Evolutionary conservation across 2,329 filamentous ascomycete species (phyloP), one percentile per base, ranked within the genome.

Genomic region (Botrytis sinoallii): DNA sequence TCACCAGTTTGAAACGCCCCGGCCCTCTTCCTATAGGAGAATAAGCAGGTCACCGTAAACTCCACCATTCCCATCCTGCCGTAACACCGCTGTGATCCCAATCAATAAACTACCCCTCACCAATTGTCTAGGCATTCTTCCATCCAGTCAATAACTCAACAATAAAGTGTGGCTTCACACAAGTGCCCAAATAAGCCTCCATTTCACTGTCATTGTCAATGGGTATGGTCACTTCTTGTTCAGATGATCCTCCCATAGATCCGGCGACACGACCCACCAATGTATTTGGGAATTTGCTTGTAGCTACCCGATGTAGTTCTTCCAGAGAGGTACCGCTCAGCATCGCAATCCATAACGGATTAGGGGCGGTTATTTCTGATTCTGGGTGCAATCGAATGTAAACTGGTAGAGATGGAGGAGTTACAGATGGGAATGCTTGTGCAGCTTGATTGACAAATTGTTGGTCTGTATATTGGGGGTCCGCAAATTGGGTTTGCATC

Each of bases 131-230:
- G 73, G 72, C 74, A 70, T 75, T 77, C 77, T 81, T 81, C 80
- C 80, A 81, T 25, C 75, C 77, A 65, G 70, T 66, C 44, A 81
- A 76, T 55, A 82, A 73, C 65, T 81, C 79, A 32, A 81, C 80
- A 35, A 76, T 74, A 66, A 82, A 82, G 8, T 78, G 78, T 14
- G 80, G 79, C 75, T 82, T 82, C 2, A 81, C 77, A 9, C 79
- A 79, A 40, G 93, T 91, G 65, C 87, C 85, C 77, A 96, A 82
- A 82, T 95, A 95, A 0, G 90, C 91, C 74, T 87, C 87, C 75
- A 96, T 81, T 82, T 95, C 92, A 75, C 89, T 88, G 77, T 95
- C 91, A 59, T 90, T 86, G 72, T 91, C 90, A 77, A 95, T 91
- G 72, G 86, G 83, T 78, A 93, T 87, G 25, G 84, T 84, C 63